Percentiles rank a stretch among this genome's conserved stretches.
Evolutionary conservation across 148 eudicot species (phyloP).

Genomic region (Rhododendron kiyosumense): DNA sequence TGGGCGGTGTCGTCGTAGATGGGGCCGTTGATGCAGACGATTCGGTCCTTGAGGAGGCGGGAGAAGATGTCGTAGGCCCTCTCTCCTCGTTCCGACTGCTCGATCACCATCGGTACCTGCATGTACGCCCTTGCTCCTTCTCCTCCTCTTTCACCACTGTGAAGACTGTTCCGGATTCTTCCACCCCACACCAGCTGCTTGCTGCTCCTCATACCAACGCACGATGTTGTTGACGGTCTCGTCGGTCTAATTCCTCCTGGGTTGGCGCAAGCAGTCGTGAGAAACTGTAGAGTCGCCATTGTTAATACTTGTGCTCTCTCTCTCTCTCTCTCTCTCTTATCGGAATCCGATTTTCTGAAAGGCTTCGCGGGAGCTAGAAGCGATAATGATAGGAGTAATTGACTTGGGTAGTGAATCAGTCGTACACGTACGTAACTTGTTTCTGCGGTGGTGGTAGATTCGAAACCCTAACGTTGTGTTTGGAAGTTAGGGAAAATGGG

Average conservation of each 20-base stretch:
- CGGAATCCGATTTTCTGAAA: too few relatives aligned
- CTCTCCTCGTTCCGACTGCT: constrained; percentile 89
- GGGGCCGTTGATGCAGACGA: constrained; percentile 88
- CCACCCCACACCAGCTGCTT: neutral
- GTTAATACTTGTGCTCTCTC: neutral
- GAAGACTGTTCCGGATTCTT: neutral
- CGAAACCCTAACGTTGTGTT: neutral
- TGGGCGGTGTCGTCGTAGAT: constrained; percentile 85
- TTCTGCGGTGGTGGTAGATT: neutral
- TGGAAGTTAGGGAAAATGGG: neutral
- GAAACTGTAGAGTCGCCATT: neutral
- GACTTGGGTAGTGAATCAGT: neutral
- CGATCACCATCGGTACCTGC: constrained; percentile 89
- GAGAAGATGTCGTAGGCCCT: constrained; percentile 98
- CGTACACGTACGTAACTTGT: neutral
- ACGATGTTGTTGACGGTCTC: neutral
- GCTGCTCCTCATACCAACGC: neutral
- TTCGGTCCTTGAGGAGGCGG: constrained; percentile 80
- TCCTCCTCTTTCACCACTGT: neutral
- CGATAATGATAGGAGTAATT: neutral
- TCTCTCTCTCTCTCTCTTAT: too few relatives aligned
- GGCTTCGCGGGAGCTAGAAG: too few relatives aligned
- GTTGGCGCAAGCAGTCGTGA: neutral
- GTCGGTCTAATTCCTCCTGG: neutral
- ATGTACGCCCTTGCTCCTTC: constrained; percentile 30